These are phyloP conservation scores for Odontarrhena argentea DNA, from an alignment of 345 rosid species.

Conservation along the genomic window DNA sequence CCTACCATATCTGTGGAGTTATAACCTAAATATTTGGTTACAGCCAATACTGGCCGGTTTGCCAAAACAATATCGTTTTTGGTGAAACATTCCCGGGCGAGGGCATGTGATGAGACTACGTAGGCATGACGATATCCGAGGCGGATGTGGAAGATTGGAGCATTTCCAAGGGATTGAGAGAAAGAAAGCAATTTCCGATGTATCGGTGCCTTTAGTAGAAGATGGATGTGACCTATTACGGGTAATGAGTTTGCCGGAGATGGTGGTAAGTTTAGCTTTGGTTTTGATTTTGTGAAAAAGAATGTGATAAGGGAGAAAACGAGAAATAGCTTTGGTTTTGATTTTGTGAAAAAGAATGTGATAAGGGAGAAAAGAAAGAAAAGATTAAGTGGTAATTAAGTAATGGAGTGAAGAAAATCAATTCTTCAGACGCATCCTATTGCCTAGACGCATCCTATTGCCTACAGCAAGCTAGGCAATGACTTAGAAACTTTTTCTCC, in stretches of 20 bases:
- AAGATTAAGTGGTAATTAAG: too few species aligned
- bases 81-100: slow-evolving; percentile 41
- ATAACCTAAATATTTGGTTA: too few species aligned
- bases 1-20: slow-evolving; percentile 33
- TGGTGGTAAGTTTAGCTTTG: slow-evolving; percentile 37
- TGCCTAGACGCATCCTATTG: too few species aligned
- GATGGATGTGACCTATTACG: slow-evolving; percentile 41
- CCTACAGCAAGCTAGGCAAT: too few species aligned
- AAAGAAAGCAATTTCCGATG: slow-evolving; percentile 27
- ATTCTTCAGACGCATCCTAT: too few species aligned
- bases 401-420: too few species aligned
- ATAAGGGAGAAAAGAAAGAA: too few species aligned
- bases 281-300: too few species aligned
- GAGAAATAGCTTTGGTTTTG: too few species aligned
- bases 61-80: slow-evolving; percentile 39
- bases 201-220: slow-evolving; percentile 41
- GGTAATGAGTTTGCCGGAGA: slow-evolving; percentile 34
- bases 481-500: too few species aligned
- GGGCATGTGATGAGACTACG: slow-evolving; percentile 32
- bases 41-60: slow-evolving; percentile 28
- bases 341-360: too few species aligned
- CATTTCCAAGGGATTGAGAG: slow-evolving; percentile 20
- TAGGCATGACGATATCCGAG: slow-evolving; percentile 36
- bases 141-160: slow-evolving; percentile 21
- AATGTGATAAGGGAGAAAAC: too few species aligned